Conservation (phyloP, 2,329 filamentous ascomycete genomes). For the Pseudogymnoascus destructans region DNA sequence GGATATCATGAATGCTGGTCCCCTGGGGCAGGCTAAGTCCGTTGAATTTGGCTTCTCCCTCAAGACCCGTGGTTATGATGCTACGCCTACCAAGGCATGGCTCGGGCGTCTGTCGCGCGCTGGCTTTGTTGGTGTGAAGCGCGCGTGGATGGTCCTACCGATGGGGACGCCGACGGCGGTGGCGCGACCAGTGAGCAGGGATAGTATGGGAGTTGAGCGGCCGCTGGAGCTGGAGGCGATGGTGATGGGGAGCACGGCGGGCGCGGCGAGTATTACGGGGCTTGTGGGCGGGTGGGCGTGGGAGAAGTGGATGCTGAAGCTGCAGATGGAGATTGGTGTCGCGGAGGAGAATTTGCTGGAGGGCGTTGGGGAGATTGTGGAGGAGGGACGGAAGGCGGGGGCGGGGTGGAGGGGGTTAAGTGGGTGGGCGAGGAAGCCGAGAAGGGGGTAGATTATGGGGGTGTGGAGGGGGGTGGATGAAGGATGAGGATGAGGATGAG, state of each 20-base stretch:
- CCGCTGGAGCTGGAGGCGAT: slow-evolving; percentile 48
- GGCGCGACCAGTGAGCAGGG: slow-evolving; percentile 23
- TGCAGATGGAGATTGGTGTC: slow-evolving; percentile 75
- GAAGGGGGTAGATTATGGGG: background rate
- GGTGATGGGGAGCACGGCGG: slow-evolving; percentile 54
- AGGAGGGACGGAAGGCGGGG: slow-evolving; percentile 47
- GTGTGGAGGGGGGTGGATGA: background rate
- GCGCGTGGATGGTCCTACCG: slow-evolving; percentile 80
- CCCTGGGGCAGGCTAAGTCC: slow-evolving; percentile 64
- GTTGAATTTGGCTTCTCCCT: slow-evolving; percentile 89
- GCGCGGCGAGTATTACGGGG: slow-evolving; percentile 63
- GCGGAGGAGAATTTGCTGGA: slow-evolving; percentile 48
- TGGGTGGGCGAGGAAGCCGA: slow-evolving; percentile 52
- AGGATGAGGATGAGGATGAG: background rate
- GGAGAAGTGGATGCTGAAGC: slow-evolving; percentile 90
- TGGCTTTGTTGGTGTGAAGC: slow-evolving; percentile 68
- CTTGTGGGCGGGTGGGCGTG: slow-evolving; percentile 79
- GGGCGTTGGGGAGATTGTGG: slow-evolving; percentile 45
- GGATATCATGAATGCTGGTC: slow-evolving; percentile 75
- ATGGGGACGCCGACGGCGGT: slow-evolving; percentile 44
- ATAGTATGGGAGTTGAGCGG: slow-evolving; percentile 30
- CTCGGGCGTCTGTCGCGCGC: slow-evolving; percentile 58
- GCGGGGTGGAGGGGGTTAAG: slow-evolving; percentile 48
- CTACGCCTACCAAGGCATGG: slow-evolving; percentile 69
- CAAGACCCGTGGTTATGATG: slow-evolving; percentile 80